Base-by-base conservation (phyloP, 2,329 filamentous ascomycete species). In the Alternaria metachromatica region DNA sequence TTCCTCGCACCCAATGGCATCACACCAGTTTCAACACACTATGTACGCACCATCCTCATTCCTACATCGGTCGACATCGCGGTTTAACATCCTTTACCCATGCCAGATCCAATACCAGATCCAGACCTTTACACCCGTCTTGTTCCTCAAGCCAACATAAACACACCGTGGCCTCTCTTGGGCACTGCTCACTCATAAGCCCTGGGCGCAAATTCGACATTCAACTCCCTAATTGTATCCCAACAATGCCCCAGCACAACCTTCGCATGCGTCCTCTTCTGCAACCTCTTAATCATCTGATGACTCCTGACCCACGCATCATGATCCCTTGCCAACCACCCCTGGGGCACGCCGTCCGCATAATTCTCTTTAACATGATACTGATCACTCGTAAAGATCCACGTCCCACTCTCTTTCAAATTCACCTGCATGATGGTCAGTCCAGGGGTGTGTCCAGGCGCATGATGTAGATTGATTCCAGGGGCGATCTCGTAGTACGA, bases 331-430 rank as follows among this genome's bases (percentile, higher is more conserved):
- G 76, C 76, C 56, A 80, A 58, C 79, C 79, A 80, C 1, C 79
- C 78, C 58, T 80, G 78, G 21, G 79, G 78, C 37, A 77, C 69
- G 48, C 68, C 69, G n/a, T 73, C 64, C 30, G 76, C 65, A 37
- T 64, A 79, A 28, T 80, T 81, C 69, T 80, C 78, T 55, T 68
- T 68, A 3, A 81, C 78, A 57, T 80, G 78, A 55, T 80, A 79
- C 68, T 77, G 75, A 67, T 80, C 78, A 20, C 76, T 77, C 13
- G 78, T 80, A 65, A 80, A 78, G 46, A 81, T 74, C 75, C 73
- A 80, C 2, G 77, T 78, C 20, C 79, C 79, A 25, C 62, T 69
- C 25, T 78, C 68, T 48, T 66, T 71, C 62, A 80, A 53, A 56
- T 80, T 81, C 37, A 80, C 69, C 64, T 80, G 79, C 72, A 81